Base-by-base conservation (phyloP, 495 filamentous ascomycete species). In the Podospora conica region DNA sequence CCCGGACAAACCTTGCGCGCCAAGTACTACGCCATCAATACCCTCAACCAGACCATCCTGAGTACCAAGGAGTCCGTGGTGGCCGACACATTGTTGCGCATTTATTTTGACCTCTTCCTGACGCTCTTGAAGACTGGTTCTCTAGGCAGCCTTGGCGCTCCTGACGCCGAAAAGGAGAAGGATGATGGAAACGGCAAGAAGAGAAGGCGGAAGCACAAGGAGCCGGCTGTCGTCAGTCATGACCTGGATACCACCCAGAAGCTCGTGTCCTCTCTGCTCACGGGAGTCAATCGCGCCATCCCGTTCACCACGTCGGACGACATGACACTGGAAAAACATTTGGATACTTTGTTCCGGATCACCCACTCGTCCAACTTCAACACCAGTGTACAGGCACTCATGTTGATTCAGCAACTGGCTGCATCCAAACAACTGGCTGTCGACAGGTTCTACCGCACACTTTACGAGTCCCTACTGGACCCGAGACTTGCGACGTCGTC, bases 361-460 rank as follows among this genome's bases (percentile, higher is more conserved):
- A 96, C 95, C 0, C 94, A 98, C 76, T 97, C 95, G 0, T 92
- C 95, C 12, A 98, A 98, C 74, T 98, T 98, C 82, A 98, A 97
- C 79, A 98, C 96, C 9, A 93, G 92, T 73, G 91, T 98, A 28
- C 95, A 98, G 76, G 95, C 95, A 33, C 80, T 98, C 64, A 91
- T 96, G 87, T 81, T 98, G 62, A 95, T 98, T 67, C 95, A 97
- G 74, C 96, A 98, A 75, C 84, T 98, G 28, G 89, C 91, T 6
- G 77, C 86, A 18, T 85, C 90, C 9, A 92, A 96, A 73, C 87
- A 94, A 27, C 69, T 84, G 56, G 86, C 87, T 25, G 85, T 88
- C 9, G 96, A 98, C 69, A 87, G 96, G 55, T 98, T 96, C 79
- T 97, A 97, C 77, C 85, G 93, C 31, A 96, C 93, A 3, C 80